These are phyloP conservation scores for Carex sylvatica DNA, from an alignment of 202 grass and related monocot species.

Conservation along the genomic window DNA sequence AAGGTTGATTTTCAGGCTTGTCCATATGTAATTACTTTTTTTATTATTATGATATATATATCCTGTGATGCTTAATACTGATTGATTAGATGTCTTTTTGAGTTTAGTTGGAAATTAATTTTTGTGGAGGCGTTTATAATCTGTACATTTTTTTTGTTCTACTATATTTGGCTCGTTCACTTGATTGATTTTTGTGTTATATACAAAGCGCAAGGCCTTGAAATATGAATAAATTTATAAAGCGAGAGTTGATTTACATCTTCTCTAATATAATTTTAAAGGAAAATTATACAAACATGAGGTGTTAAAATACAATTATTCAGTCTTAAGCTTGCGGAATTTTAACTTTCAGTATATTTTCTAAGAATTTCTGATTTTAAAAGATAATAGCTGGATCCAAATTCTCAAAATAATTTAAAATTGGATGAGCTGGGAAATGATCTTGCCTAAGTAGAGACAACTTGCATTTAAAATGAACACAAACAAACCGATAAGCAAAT, in stretches of 20 bases:
- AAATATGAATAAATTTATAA: not conserved
- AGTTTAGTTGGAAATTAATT: not conserved
- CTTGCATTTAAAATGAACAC: no score
- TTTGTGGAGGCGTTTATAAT: not conserved
- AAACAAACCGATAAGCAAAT: not conserved
- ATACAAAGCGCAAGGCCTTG: no score
- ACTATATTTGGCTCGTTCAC: no score
- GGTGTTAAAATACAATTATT: not conserved
- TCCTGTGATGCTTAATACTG: no score
- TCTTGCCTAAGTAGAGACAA: no score
- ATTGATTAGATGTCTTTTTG: not conserved
- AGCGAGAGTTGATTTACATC: not conserved
- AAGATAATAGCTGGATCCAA: not conserved
- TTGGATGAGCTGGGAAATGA: not conserved
- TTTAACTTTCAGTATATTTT: not conserved
- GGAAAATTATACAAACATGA: not conserved
- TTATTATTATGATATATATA: no score
- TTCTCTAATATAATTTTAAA: not conserved
- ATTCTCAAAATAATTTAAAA: not conserved
- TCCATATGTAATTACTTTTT: not conserved
- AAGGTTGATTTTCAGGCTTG: not conserved
- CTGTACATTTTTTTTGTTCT: no score
- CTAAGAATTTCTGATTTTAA: not conserved
- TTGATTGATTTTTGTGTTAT: no score
- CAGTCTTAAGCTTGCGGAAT: not conserved